phyloP scores from a whole-genome alignment of 805 yeast genomes.

The Candida nemodendra region DNA sequence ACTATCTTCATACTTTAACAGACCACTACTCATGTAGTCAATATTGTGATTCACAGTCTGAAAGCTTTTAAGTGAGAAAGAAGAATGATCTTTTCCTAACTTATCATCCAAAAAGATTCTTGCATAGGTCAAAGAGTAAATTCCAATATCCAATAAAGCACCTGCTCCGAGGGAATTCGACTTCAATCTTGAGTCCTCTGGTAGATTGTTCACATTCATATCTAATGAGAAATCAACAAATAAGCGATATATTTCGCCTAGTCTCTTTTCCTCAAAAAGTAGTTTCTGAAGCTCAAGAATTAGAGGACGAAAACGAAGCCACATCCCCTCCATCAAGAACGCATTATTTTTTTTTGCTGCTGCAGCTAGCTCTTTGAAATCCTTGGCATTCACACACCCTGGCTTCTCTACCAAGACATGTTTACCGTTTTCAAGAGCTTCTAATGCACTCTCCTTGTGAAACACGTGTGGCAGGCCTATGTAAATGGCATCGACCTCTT shows the following conservation, averaged over 20 bases:
- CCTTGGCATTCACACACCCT: constrained; percentile 44
- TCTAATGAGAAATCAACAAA: constrained; percentile 41
- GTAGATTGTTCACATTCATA: constrained; percentile 33
- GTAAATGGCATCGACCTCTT: constrained; percentile 46
- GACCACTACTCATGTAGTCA: constrained; percentile 38
- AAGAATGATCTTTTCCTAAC: constrained; percentile 30
- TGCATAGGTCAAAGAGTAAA: constrained; percentile 47
- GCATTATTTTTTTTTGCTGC: constrained; percentile 42
- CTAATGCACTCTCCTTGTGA: constrained; percentile 43
- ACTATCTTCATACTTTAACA: constrained; percentile 36
- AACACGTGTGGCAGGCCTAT: constrained; percentile 53
- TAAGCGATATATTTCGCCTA: constrained; percentile 47
- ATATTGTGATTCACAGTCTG: constrained; percentile 40
- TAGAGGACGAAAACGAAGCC: constrained; percentile 54
- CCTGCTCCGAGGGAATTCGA: constrained; percentile 52
- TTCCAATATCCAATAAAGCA: constrained; percentile 52
- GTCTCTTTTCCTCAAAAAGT: constrained; percentile 37
- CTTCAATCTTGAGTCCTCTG: constrained; percentile 37
- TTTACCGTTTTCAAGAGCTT: constrained; percentile 43
- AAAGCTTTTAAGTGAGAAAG: constrained; percentile 29
- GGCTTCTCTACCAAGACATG: constrained; percentile 59
- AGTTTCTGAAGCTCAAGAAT: constrained; percentile 34
- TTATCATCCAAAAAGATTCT: constrained; percentile 38
- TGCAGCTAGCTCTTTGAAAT: constrained; percentile 39
- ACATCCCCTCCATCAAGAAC: constrained; percentile 57